These are phyloP conservation scores for Erythrophleum ivorense DNA, from an alignment of 331 rosid genomes.

Conservation along the genomic window DNA sequence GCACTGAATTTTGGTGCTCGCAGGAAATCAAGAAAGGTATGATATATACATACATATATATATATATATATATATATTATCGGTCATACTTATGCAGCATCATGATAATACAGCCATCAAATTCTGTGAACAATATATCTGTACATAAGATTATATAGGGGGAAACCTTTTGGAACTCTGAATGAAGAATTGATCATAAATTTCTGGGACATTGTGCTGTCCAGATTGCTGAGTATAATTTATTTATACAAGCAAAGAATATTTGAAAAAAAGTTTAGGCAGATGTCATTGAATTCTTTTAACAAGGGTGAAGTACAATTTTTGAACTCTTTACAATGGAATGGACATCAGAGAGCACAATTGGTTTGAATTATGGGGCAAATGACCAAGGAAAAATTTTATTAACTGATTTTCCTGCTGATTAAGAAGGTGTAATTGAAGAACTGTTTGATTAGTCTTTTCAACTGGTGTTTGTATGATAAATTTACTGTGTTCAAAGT, in stretches of 20 bases:
- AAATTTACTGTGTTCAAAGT: background rate
- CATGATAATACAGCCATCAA: background rate
- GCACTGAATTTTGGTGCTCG: conserved; percentile 63
- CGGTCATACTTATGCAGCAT: background rate
- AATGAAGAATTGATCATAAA: conserved; percentile 16
- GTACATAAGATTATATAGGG: background rate
- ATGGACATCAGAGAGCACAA: conserved; percentile 3
- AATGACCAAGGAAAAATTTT: conserved; percentile 13
- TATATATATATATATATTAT: background rate
- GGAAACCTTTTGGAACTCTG: background rate
- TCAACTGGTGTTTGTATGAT: background rate
- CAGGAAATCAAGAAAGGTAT: conserved; percentile 72
- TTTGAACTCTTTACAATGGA: conserved; percentile 2
- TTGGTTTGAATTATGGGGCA: background rate
- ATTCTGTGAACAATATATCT: background rate
- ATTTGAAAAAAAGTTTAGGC: background rate
- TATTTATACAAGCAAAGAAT: background rate
- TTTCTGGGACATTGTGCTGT: background rate
- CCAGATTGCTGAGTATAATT: conserved; percentile 2
- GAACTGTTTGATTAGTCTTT: conserved; percentile 1
- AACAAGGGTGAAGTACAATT: background rate
- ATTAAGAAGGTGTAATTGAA: background rate
- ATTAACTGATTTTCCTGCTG: background rate
- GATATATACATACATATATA: background rate
- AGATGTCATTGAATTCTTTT: conserved; percentile 3